Evolutionary conservation across 441 rosid species (phyloP), one percentile per base, ranked within the genome.

Genomic region (Geranium incanum): DNA sequence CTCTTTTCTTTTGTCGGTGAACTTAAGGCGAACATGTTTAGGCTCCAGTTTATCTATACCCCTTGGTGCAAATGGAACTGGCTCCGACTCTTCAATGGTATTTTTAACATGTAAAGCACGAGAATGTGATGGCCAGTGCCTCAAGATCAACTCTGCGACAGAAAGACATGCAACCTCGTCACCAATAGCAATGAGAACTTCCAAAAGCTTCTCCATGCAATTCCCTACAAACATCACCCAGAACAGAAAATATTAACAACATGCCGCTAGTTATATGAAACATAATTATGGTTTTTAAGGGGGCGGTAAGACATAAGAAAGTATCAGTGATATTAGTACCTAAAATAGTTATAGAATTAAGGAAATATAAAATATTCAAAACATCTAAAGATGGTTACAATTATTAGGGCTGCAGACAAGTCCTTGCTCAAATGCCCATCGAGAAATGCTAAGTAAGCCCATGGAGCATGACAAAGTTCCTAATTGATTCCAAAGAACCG

Each of bases 381-480:
- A 16, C 18, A 72, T 68, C 71, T 38, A 76, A 52, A 37, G 67
- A 70, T 19, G 69, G 96, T 78, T 86, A 95, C 98, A 93, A 69
- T 95, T 95, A 83, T 88, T 95, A 68, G 99, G 99, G 84, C 99
- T 95, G 84, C 99, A 93, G 50, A 93, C 70, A 81, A 95, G 97
- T 78, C 99, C 99, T 74, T 93, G 99, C 85, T 95, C 99, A 81
- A 95, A 95, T 63, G 99, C 99, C 99, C 97, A 95, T 60, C 97
- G 97, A 45, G 97, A 91, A 77, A 88, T 86, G 83, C 97, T 93
- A 79, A 93, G 81, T 75, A 83, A 76, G 57, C 97, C 97, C 97
- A 95, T 93, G 19, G 98, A 91, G 81, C 99, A 93, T 13, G 99
- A 89, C 37, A 93, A 84, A 28, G 97, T 91, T 78, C 99, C 99